Conservation (phyloP, 108 stramenopile genomes). For the Cylindrotheca closterium region DNA sequence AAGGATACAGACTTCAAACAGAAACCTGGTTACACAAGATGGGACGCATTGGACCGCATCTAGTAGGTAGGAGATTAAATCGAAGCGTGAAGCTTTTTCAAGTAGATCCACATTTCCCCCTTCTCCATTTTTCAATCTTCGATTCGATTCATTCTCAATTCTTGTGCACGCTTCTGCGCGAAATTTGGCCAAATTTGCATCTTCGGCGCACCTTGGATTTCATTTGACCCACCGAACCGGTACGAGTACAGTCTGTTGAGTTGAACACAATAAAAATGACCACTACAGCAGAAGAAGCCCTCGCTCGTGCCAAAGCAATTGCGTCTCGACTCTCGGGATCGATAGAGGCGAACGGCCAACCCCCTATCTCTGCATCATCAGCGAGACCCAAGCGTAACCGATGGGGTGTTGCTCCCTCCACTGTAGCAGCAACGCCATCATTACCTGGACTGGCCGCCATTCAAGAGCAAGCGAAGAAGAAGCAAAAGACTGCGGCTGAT, state of each 20-base stretch:
- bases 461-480: slow-evolving; percentile 8
- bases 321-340: slow-evolving; percentile 67
- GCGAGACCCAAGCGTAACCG: slow-evolving; percentile 38
- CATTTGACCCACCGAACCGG: no score
- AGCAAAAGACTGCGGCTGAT: slow-evolving; percentile 14
- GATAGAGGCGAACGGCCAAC: slow-evolving; percentile 25
- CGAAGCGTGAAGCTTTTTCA: no score
- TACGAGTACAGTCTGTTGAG: no score
- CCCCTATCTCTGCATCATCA: slow-evolving; percentile 11
- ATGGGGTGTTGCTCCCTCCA: slow-evolving; percentile 34
- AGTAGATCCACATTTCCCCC: no score
- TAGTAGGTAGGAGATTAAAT: no score
- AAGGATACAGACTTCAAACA: slow-evolving; percentile 80
- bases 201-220: no score
- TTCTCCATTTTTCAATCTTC: no score
- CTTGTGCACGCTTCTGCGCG: neutral
- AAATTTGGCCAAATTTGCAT: neutral
- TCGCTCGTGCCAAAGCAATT: slow-evolving; percentile 78
- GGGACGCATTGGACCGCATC: slow-evolving; percentile 68
- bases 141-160: no score
- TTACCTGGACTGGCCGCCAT: slow-evolving; percentile 34
- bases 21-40: slow-evolving; percentile 69
- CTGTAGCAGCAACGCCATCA: slow-evolving; percentile 12
- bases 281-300: slow-evolving; percentile 66
- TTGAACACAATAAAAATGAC: no score